A percentile compares a stretch with the other conserved stretches of the same genome.
Conservation (phyloP, 129 eudicot species). For the Centella asiatica region DNA sequence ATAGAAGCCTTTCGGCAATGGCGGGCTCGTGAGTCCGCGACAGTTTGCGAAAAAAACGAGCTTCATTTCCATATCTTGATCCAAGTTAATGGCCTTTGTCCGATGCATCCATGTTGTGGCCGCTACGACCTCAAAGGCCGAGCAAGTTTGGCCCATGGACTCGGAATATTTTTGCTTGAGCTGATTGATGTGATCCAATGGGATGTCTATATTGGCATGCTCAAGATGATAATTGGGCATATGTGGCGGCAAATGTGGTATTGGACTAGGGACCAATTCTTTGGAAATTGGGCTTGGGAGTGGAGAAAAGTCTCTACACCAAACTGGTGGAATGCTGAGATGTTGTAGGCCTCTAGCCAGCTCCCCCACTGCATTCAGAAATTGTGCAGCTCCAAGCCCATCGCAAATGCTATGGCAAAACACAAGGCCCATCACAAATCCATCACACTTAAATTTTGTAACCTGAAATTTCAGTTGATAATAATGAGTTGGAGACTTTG, state of each 20-base stretch:
- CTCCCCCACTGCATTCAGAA: constrained; percentile 49
- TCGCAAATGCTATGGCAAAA: constrained; percentile 58
- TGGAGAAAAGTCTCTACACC: constrained; percentile 46
- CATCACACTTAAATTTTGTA: constrained; percentile 44
- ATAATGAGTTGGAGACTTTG: no score
- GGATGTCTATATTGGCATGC: constrained; percentile 49
- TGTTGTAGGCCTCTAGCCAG: constrained; percentile 31
- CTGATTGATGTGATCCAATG: constrained; percentile 25
- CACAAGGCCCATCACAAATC: constrained; percentile 50
- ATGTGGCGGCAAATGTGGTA: constrained; percentile 17
- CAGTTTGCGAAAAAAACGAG: constrained; percentile 49
- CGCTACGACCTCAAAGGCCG: constrained; percentile 42
- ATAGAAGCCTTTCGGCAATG: constrained; percentile 46
- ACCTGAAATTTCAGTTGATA: constrained; percentile 21
- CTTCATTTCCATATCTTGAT: constrained; percentile 19
- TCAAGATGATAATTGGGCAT: constrained; percentile 37
- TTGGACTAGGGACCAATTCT: background rate
- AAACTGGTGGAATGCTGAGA: constrained; percentile 32
- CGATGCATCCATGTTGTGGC: constrained; percentile 46
- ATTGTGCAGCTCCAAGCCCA: constrained; percentile 63
- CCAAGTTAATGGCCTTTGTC: constrained; percentile 25
- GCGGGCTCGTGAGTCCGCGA: constrained; percentile 30
- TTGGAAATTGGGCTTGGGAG: constrained; percentile 3
- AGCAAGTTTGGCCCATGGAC: constrained; percentile 11
- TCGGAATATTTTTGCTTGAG: constrained; percentile 28